These are phyloP conservation scores for Septoria linicola DNA, from an alignment of 2,329 filamentous ascomycete genomes.

Conservation along the genomic window DNA sequence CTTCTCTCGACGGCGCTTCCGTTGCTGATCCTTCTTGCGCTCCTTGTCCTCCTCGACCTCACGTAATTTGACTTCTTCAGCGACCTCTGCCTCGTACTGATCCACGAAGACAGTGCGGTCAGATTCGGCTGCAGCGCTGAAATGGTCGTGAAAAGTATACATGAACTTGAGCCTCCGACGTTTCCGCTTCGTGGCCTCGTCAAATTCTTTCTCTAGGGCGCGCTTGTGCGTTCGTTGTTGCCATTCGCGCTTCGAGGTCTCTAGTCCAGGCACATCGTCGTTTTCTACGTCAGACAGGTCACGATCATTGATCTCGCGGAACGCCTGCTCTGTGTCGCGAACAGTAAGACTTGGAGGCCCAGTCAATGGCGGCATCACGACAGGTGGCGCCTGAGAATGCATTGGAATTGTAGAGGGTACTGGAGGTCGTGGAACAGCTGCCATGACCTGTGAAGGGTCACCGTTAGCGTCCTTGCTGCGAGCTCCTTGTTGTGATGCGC, in stretches of 20 bases:
- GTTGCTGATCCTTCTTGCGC: conserved; percentile 99
- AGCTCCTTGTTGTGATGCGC: conserved; percentile 26
- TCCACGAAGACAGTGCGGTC: conserved; percentile 76
- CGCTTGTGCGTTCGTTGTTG: conserved; percentile 62
- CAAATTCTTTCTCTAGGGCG: conserved; percentile 61
- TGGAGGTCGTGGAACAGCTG: conserved; percentile 10
- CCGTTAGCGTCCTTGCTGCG: conserved; percentile 15
- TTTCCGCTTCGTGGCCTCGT: conserved; percentile 67
- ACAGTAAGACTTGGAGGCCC: conserved; percentile 40
- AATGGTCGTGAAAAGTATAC: conserved; percentile 56
- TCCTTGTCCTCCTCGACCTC: conserved; percentile 95
- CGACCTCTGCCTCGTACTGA: conserved; percentile 74
- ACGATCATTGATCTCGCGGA: conserved; percentile 61
- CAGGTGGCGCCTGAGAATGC: conserved; percentile 6
- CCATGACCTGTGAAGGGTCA: conserved; percentile 1
- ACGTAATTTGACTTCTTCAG: conserved; percentile 82
- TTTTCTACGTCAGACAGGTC: conserved; percentile 62
- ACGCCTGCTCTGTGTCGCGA: conserved; percentile 57
- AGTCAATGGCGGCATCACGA: conserved; percentile 28
- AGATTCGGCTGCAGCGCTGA: conserved; percentile 66
- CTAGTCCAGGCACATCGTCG: conserved; percentile 52
- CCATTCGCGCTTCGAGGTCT: conserved; percentile 55
- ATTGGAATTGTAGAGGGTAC: conserved; percentile 6
- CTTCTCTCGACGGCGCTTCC: conserved; percentile 92
- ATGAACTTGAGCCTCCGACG: conserved; percentile 58